Percentiles rank a stretch among this genome's conserved stretches.
These are phyloP conservation scores for Coemansia erecta DNA, from an alignment of 192 early-diverging fungal species.

Conservation along the genomic window DNA sequence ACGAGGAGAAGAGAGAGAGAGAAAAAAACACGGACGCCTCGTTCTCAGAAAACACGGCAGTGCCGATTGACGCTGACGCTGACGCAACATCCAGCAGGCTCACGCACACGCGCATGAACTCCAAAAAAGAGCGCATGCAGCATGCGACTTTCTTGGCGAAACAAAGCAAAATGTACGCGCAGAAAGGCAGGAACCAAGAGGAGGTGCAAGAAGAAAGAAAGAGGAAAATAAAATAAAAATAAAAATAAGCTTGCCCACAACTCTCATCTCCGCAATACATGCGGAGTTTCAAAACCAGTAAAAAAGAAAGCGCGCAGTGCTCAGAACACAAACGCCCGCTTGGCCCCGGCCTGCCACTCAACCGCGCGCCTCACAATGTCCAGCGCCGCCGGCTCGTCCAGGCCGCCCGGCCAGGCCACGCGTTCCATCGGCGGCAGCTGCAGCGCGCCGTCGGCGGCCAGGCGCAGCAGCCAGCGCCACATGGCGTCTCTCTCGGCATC, in stretches of 20 bases:
- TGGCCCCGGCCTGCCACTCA: constrained; percentile 20
- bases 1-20: no score
- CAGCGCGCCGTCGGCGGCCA: constrained; percentile 12
- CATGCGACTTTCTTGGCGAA: no score
- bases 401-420: neutral
- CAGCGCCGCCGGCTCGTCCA: constrained; percentile 3
- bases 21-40: no score
- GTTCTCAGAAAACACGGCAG: no score
- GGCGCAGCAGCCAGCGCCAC: constrained; percentile 28
- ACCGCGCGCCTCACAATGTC: constrained; percentile 14
- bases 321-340: constrained; percentile 29
- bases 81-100: no score
- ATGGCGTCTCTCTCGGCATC: constrained; percentile 45
- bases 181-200: no score
- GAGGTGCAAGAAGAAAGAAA: no score
- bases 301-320: neutral
- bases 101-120: no score
- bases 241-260: neutral
- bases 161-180: no score
- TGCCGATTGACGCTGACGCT: no score
- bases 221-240: no score
- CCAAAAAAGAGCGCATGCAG: no score
- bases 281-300: neutral
- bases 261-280: neutral
- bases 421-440: constrained; percentile 22